Conservation (phyloP, 2,329 filamentous ascomycete species). For the Calonectria crousiana region DNA sequence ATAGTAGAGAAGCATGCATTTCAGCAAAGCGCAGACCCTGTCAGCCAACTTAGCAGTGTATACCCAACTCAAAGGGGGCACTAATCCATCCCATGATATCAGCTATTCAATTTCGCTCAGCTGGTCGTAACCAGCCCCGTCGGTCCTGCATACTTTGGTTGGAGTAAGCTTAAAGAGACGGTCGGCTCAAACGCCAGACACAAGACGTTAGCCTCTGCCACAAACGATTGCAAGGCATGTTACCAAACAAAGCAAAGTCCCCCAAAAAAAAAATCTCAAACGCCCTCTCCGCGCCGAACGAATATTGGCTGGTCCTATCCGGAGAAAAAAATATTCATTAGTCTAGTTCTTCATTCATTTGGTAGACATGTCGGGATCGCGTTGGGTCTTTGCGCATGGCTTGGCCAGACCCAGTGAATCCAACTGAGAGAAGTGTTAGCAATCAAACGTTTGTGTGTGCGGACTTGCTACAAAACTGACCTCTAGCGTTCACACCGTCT, state of each 20-base stretch:
- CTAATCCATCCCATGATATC: constrained; percentile 21
- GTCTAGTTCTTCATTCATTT: constrained; percentile 80
- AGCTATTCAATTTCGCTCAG: constrained; percentile 39
- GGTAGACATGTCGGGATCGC: constrained; percentile 86
- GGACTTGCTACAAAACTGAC: constrained; percentile 60
- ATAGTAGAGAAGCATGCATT: constrained; percentile 8
- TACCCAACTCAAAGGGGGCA: constrained; percentile 22
- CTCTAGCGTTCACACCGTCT: constrained; percentile 86
- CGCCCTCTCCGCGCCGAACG: constrained; percentile 39
- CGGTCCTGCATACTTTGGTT: constrained; percentile 40
- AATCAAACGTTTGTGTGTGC: neutral
- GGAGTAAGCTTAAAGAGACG: constrained; percentile 28
- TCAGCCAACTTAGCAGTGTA: constrained; percentile 34
- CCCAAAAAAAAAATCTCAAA: constrained; percentile 39
- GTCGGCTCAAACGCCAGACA: constrained; percentile 41
- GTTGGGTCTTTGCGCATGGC: constrained; percentile 93
- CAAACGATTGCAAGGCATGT: constrained; percentile 48
- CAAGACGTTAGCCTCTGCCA: constrained; percentile 59
- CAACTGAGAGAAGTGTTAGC: constrained; percentile 71
- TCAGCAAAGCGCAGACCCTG: constrained; percentile 23
- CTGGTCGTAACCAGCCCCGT: constrained; percentile 21
- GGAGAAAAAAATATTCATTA: constrained; percentile 54
- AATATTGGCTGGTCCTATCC: constrained; percentile 41
- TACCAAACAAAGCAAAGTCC: constrained; percentile 50
- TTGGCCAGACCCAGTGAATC: constrained; percentile 95